Percentiles rank a stretch among this genome's conserved stretches.
phyloP scores from a whole-genome alignment of 371 early-diverging fungal genomes.

The Dichotomocladium elegans region DNA sequence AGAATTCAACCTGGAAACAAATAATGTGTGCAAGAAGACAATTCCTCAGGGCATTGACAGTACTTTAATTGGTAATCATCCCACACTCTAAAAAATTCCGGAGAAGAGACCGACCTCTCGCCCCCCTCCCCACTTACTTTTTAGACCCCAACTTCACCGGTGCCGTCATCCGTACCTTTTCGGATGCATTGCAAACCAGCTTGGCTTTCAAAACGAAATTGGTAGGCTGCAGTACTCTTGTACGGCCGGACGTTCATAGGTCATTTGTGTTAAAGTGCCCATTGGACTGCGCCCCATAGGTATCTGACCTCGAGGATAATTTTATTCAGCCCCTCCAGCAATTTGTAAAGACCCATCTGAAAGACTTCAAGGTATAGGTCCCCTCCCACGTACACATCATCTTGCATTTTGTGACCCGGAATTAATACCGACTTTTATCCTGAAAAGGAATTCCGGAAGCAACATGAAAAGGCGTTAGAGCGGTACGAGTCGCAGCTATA shows the following conservation, averaged over 20 bases:
- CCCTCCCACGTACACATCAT: background rate
- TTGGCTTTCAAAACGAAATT: slow-evolving; percentile 55
- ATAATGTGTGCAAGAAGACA: slow-evolving; percentile 17
- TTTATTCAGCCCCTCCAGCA: slow-evolving; percentile 57
- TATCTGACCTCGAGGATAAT: slow-evolving; percentile 57
- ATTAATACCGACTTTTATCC: background rate
- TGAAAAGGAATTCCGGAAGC: slow-evolving; percentile 53
- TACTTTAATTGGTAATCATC: slow-evolving; percentile 37
- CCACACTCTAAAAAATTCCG: background rate
- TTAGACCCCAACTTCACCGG: slow-evolving; percentile 44
- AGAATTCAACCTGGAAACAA: slow-evolving; percentile 22
- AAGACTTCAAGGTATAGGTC: slow-evolving; percentile 14
- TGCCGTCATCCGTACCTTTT: slow-evolving; percentile 43
- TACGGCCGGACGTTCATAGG: slow-evolving; percentile 2
- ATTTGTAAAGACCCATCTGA: slow-evolving; percentile 58
- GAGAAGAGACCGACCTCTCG: background rate
- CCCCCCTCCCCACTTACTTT: background rate
- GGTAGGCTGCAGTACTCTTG: slow-evolving; percentile 32
- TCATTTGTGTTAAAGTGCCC: slow-evolving; percentile 10
- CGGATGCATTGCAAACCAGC: slow-evolving; percentile 53
- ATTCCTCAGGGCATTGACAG: slow-evolving; percentile 27
- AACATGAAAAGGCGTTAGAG: slow-evolving; percentile 57
- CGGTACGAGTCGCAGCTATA: slow-evolving; percentile 61
- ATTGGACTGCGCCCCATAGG: slow-evolving; percentile 21
- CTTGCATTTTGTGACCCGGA: background rate